Evolutionary conservation across 2,329 filamentous ascomycete genomes (phyloP), one percentile per base, ranked within the genome.

Genomic region (Mycosphaerella sp.): DNA sequence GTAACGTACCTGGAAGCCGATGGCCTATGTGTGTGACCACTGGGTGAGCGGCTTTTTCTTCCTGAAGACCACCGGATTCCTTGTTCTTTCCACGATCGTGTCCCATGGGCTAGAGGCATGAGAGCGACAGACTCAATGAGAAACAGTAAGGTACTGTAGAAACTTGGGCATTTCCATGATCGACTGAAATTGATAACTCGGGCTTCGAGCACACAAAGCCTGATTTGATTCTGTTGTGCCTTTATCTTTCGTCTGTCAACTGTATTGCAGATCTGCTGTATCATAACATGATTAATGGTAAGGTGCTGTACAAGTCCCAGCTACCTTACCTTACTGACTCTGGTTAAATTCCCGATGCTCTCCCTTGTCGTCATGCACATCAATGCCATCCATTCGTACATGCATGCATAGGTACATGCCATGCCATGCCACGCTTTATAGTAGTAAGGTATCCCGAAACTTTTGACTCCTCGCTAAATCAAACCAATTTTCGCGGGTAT

Each of bases 1-100:
- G 53, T 42, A 53, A 53, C 36, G 43, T 56, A 4, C 49, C 41
- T 16, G 50, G 46, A 30, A 50, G 50, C 16, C 30, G 17, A 34
- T 34, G 13, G 10, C 28, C 44, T 16, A 28, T 32, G n/a, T 52
- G 51, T 17, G 21, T 25, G 21, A 34, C 37, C 17, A 8, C 6
- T 27, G 30, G 39, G 3, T 13, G 16, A 25, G 9, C 16, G 21
- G 37, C 21, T n/a, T 34, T 10, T 10, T 18, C 9, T 4, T 13
- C 6, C 14, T 40, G 36, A 40, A 7, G 12, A 40, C 14, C 14
- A 40, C 21, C 21, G 7, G 21, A 25, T 6, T 25, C 21, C 7
- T 25, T 25, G 4, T 25, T 25, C 21, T 4, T 25, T 25, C 21
- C 3, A 25, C 21, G 21, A 25, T 6, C 21, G 7, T 5, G 21